Evolutionary conservation across 805 yeast species (phyloP).

Genomic region (Suhomyces pyralidae): DNA sequence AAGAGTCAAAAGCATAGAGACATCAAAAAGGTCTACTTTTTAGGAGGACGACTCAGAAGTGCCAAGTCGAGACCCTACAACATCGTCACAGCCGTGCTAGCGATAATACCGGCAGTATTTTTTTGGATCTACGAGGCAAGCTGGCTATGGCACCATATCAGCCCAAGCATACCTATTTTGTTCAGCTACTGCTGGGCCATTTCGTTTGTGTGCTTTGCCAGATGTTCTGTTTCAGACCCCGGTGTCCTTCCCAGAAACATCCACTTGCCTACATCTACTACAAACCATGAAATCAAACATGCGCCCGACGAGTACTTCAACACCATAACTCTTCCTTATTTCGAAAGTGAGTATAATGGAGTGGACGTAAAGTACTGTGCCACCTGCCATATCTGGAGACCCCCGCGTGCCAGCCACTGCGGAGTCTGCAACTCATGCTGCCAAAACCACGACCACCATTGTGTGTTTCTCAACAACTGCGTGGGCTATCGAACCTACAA

Average conservation of each 20-base stretch:
- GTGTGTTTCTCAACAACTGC: conserved; percentile 54
- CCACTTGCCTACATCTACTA: conserved; percentile 39
- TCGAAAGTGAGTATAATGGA: conserved; percentile 20
- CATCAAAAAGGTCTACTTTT: conserved; percentile 46
- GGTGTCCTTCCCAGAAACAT: conserved; percentile 68
- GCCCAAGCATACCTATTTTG: conserved; percentile 54
- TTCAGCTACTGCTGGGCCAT: conserved; percentile 59
- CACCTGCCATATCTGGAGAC: conserved; percentile 60
- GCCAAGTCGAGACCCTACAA: conserved; percentile 41
- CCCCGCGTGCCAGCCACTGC: conserved; percentile 70
- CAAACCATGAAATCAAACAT: conserved; percentile 1
- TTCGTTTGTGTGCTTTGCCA: conserved; percentile 46
- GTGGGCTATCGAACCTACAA: conserved; percentile 39
- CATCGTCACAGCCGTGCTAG: conserved; percentile 28
- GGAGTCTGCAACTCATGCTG: conserved; percentile 65
- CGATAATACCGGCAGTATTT: conserved; percentile 49
- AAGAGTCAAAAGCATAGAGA: conserved; percentile 34
- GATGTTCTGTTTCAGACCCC: conserved; percentile 62
- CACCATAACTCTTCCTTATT: conserved; percentile 19
- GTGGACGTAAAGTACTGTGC: conserved; percentile 55
- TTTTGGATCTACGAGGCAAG: conserved; percentile 45
- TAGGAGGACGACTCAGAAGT: conserved; percentile 64
- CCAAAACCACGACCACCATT: conserved; percentile 68
- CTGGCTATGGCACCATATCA: conserved; percentile 56
- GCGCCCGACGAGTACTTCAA: conserved; percentile 20